Conservation (phyloP, 2,329 filamentous ascomycete species). For the Verticillium klebahnii region DNA sequence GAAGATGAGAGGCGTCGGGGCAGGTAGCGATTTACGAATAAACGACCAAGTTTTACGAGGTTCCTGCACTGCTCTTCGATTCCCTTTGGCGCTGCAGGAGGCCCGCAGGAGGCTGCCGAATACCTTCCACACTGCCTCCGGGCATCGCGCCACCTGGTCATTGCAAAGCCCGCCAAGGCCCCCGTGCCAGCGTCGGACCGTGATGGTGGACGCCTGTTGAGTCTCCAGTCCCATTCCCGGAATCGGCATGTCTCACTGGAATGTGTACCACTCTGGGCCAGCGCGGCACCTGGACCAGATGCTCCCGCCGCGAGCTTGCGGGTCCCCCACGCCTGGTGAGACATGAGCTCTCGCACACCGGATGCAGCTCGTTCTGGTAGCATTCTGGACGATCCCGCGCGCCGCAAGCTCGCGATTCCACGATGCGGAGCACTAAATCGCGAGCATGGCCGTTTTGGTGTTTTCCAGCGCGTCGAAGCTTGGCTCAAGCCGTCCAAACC, state of each 20-base stretch:
- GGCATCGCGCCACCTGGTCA: neutral
- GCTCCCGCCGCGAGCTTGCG: neutral
- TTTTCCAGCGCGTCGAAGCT: neutral
- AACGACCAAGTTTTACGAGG: neutral
- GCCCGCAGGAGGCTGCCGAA: neutral
- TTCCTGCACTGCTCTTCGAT: neutral
- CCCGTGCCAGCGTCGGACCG: neutral
- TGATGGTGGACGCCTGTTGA: neutral
- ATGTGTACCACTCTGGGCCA: neutral
- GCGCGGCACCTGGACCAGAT: neutral
- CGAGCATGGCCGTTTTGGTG: neutral
- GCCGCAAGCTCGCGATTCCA: neutral
- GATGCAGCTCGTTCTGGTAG: neutral
- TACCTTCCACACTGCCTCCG: neutral
- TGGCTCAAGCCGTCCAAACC: neutral
- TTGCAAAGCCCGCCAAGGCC: neutral
- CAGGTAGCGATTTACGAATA: slow-evolving; percentile 8
- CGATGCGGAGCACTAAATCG: neutral
- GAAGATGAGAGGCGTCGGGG: slow-evolving; percentile 21
- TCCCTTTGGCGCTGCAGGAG: neutral
- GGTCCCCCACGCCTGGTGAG: neutral
- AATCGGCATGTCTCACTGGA: neutral
- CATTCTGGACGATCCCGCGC: neutral
- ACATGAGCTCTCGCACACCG: neutral
- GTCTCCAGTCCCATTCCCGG: neutral